Percentiles rank a stretch among this genome's conserved stretches.
These are phyloP conservation scores for Gossypioides kirkii DNA, from an alignment of 345 rosid genomes.

Conservation along the genomic window DNA sequence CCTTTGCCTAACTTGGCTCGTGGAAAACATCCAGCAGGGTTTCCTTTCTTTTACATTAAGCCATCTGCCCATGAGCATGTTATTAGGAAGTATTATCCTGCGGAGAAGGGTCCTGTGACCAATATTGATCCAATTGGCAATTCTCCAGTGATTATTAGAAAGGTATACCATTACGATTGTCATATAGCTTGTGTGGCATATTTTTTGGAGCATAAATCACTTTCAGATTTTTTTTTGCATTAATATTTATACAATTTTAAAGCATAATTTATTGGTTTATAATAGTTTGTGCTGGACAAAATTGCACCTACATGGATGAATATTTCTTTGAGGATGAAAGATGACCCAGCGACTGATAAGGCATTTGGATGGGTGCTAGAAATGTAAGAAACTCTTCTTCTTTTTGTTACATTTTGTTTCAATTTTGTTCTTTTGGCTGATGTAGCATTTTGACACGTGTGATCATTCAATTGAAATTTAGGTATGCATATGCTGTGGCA, in stretches of 20 bases:
- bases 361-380: constrained; percentile 87
- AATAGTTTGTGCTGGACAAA: constrained; percentile 52
- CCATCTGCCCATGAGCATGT: constrained; percentile 45
- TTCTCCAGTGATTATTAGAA: constrained; percentile 70
- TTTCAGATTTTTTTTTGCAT: neutral
- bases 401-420: neutral
- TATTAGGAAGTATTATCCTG: constrained; percentile 61
- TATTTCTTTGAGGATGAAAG: constrained; percentile 68
- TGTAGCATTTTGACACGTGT: constrained; percentile 6
- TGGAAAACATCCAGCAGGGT: constrained; percentile 56
- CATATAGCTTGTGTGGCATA: neutral
- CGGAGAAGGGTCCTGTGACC: constrained; percentile 61
- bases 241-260: neutral
- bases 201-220: neutral
- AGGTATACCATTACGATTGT: constrained; percentile 31
- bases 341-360: constrained; percentile 62
- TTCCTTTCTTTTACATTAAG: constrained; percentile 71
- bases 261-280: neutral
- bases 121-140: constrained; percentile 71
- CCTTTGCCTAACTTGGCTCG: constrained; percentile 73
- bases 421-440: constrained; percentile 9
- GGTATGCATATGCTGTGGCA: constrained; percentile 87
- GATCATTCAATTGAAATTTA: constrained; percentile 18
- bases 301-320: constrained; percentile 81
- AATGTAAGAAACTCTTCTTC: constrained; percentile 41